Conservation (phyloP, 345 rosid species). For the Anastatica hierochuntica region DNA sequence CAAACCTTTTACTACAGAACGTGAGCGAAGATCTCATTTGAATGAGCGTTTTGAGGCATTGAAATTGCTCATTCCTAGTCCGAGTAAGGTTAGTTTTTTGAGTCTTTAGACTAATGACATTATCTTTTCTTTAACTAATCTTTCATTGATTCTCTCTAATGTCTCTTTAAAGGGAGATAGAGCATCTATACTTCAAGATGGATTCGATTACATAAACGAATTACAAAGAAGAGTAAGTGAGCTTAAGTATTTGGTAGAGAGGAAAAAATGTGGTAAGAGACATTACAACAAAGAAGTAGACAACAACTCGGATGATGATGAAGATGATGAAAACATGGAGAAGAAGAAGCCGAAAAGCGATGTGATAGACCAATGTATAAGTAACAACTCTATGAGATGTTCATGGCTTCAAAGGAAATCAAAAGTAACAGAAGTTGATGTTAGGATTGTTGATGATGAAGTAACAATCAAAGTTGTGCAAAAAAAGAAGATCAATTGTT, state of each 20-base stretch:
- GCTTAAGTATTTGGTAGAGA: slow-evolving; percentile 71
- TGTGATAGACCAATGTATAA: slow-evolving; percentile 41
- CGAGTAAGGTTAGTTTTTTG: slow-evolving; percentile 49
- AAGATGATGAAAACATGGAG: slow-evolving; percentile 35
- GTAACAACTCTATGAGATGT: slow-evolving; percentile 49
- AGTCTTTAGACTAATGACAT: too few species aligned
- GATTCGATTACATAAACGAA: slow-evolving; percentile 69
- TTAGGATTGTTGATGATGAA: slow-evolving; percentile 73
- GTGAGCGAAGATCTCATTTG: slow-evolving; percentile 56
- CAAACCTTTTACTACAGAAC: slow-evolving; percentile 54
- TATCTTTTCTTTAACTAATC: too few species aligned
- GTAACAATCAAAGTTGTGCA: slow-evolving; percentile 78
- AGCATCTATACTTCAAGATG: slow-evolving; percentile 78
- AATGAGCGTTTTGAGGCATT: slow-evolving; percentile 50
- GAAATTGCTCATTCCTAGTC: slow-evolving; percentile 57
- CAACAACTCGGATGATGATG: slow-evolving; percentile 10
- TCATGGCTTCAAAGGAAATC: slow-evolving; percentile 92
- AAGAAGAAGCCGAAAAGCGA: slow-evolving; percentile 31
- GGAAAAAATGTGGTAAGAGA: slow-evolving; percentile 55
- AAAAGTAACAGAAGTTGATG: slow-evolving; percentile 74
- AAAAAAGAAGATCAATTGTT: slow-evolving; percentile 68
- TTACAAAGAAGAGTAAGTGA: slow-evolving; percentile 54
- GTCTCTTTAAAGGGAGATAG: slow-evolving; percentile 42
- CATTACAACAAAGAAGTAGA: slow-evolving; percentile 36
- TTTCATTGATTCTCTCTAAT: background rate